A percentile compares a stretch with the other conserved stretches of the same genome.
Conservation (phyloP, 2,329 filamentous ascomycete genomes). For the Claviceps cyperi region DNA sequence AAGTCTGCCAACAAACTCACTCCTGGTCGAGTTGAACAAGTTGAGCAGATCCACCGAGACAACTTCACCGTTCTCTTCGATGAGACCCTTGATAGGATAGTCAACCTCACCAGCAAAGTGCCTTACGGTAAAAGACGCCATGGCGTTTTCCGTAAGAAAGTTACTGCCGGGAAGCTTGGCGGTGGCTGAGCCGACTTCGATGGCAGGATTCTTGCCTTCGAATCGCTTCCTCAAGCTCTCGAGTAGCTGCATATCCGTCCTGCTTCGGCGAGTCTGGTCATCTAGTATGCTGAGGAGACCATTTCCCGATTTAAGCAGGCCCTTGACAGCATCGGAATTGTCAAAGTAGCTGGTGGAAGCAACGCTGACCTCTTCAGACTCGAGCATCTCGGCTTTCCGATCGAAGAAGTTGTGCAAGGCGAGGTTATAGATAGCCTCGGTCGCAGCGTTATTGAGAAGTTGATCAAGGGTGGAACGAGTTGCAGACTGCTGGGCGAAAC, state of each 20-base stretch:
- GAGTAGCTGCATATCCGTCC: constrained; percentile 77
- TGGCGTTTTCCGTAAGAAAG: constrained; percentile 68
- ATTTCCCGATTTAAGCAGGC: constrained; percentile 81
- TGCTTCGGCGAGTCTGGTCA: constrained; percentile 82
- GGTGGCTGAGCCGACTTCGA: constrained; percentile 61
- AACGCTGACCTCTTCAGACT: constrained; percentile 84
- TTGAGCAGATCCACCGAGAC: constrained; percentile 95
- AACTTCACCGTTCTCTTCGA: constrained; percentile 92
- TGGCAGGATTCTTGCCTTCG: constrained; percentile 84
- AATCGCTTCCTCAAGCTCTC: constrained; percentile 89
- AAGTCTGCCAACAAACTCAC: constrained; percentile 73
- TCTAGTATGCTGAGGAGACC: constrained; percentile 88
- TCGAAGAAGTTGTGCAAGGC: constrained; percentile 94
- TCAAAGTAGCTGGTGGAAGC: constrained; percentile 94
- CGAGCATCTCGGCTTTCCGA: constrained; percentile 79
- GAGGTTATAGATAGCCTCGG: constrained; percentile 83
- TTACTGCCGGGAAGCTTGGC: constrained; percentile 75
- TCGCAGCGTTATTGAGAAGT: constrained; percentile 85
- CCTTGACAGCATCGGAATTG: constrained; percentile 87
- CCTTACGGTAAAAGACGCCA: constrained; percentile 75
- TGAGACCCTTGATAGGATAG: constrained; percentile 70
- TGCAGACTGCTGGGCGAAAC: constrained; percentile 71
- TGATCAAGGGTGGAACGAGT: constrained; percentile 83
- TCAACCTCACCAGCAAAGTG: constrained; percentile 97
- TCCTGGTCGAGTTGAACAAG: constrained; percentile 76